Evolutionary conservation across 1,284 basidiomycete species (phyloP), one percentile per base, ranked within the genome.

Genomic region (Moesziomyces sp.): DNA sequence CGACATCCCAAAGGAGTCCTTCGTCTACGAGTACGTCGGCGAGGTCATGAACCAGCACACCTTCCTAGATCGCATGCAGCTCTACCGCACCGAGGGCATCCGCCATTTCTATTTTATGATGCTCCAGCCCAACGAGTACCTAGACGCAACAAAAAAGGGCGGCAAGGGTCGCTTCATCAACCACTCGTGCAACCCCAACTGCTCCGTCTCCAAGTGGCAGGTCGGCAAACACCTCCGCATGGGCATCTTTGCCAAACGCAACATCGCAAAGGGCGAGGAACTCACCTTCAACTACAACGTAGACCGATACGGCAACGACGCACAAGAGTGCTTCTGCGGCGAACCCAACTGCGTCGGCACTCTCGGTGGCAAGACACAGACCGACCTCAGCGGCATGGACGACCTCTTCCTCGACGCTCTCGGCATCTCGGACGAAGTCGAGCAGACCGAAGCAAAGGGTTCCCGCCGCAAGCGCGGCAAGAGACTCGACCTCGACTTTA

Each of bases 71-170:
- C 90, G 96, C 43, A 98, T 99, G 94, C 89, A 92, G 52, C 90
- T 92, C 42, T 99, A 99, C 83, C 94, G 90, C 2, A 88, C 91
- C 45, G 94, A 97, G 84, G 95, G 95, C 18, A 94, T 98, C 71
- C 88, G 90, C 59, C 96, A 99, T 85, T 99, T 99, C 81, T 99
- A 99, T 86, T 99, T 99, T 82, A 99, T 99, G 97, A 96, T 97
- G 92, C 86, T 99, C 58, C 97, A 98, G 85, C 94, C 93, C 79
- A 94, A 97, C 77, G 94, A 99, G 94, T 99, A 93, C 85, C 94
- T 99, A 78, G 97, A 99, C 85, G 97, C 97, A 1, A 99, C 97
- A 1, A 97, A 97, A 85, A 92, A 91, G 79, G 97, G 97, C 19
- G 95, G 94, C 0, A 94, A 94, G 47, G 96, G 93, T 5, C 91